Evolutionary conservation across 768 basidiomycete species (phyloP).

Genomic region (Chalciporus sphaerocephalus): DNA sequence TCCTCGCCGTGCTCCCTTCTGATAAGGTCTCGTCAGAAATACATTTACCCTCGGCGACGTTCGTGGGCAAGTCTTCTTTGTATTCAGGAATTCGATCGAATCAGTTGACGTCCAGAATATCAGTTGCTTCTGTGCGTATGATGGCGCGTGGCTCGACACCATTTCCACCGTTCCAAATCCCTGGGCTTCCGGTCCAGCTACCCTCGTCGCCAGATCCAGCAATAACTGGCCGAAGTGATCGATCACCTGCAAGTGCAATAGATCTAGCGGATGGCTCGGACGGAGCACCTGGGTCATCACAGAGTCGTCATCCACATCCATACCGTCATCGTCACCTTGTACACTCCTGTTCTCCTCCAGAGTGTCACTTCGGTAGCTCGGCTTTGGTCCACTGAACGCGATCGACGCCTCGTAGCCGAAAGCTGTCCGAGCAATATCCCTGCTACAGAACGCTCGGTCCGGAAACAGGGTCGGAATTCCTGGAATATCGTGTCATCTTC

Average conservation of each 20-base stretch:
- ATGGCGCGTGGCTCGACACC: constrained; percentile 56
- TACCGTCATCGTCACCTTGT: constrained; percentile 41
- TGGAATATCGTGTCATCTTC: constrained; percentile 15
- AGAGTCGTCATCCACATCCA: constrained; percentile 62
- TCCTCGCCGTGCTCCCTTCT: constrained; percentile 56
- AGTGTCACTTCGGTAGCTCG: constrained; percentile 35
- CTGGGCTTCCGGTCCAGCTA: constrained; percentile 46
- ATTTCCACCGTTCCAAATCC: constrained; percentile 30
- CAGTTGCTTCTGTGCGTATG: constrained; percentile 40
- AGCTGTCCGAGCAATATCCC: constrained; percentile 45
- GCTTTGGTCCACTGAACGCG: constrained; percentile 39
- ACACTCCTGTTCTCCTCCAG: constrained; percentile 8
- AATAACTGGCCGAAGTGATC: constrained; percentile 65
- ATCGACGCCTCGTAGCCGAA: constrained; percentile 40
- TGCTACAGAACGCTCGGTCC: constrained; percentile 42
- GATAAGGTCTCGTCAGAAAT: constrained; percentile 50
- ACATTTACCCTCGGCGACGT: constrained; percentile 46
- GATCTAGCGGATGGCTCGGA: constrained; percentile 57
- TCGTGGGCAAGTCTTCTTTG: constrained; percentile 31
- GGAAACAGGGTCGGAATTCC: constrained; percentile 25
- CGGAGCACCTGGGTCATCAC: constrained; percentile 32
- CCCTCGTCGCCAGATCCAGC: constrained; percentile 50
- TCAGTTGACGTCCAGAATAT: constrained; percentile 51
- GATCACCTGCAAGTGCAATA: constrained; percentile 63
- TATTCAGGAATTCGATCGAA: constrained; percentile 53